A percentile compares a stretch with the other conserved stretches of the same genome.
phyloP scores from a whole-genome alignment of 2,329 filamentous ascomycete species.

The Grosmannia penicillata region DNA sequence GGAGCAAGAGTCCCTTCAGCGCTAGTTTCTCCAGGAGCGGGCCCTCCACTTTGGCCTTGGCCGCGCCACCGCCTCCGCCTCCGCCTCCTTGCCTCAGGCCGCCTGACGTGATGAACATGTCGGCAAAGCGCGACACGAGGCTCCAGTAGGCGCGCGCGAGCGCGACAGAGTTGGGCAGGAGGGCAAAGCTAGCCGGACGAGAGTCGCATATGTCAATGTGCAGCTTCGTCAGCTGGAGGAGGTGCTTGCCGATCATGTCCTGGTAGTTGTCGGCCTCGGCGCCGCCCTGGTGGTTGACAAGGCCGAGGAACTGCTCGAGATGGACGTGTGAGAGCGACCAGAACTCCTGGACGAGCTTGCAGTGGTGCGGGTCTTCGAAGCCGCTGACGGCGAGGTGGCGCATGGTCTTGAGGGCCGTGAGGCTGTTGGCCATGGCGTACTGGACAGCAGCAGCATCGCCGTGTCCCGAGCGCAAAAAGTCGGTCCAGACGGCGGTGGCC shows the following conservation, averaged over 20 bases:
- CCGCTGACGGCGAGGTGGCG: slow-evolving; percentile 66
- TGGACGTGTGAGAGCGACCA: slow-evolving; percentile 69
- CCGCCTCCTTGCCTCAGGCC: slow-evolving; percentile 32
- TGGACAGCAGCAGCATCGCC: slow-evolving; percentile 42
- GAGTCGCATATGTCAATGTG: slow-evolving; percentile 72
- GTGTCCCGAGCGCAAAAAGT: slow-evolving; percentile 40
- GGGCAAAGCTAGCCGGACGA: slow-evolving; percentile 70
- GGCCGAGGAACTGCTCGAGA: slow-evolving; percentile 58
- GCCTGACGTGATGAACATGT: slow-evolving; percentile 50
- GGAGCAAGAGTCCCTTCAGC: slow-evolving; percentile 66
- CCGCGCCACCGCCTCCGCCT: slow-evolving; percentile 17
- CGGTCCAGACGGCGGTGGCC: slow-evolving; percentile 55
- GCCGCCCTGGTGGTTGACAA: slow-evolving; percentile 38
- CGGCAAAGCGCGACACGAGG: slow-evolving; percentile 61
- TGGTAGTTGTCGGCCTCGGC: slow-evolving; percentile 37
- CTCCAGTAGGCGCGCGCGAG: slow-evolving; percentile 78
- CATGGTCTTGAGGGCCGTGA: slow-evolving; percentile 65
- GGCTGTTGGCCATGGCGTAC: slow-evolving; percentile 58
- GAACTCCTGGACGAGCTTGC: slow-evolving; percentile 59
- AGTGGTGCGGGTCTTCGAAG: slow-evolving; percentile 72
- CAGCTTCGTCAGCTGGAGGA: slow-evolving; percentile 81
- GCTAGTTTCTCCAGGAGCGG: slow-evolving; percentile 64
- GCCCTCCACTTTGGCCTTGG: slow-evolving; percentile 38
- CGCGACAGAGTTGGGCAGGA: slow-evolving; percentile 64
- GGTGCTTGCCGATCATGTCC: slow-evolving; percentile 63